A percentile compares a stretch with the other conserved stretches of the same genome.
Evolutionary conservation across 306 rosid genomes (phyloP).

Genomic region (Datisca glomerata): DNA sequence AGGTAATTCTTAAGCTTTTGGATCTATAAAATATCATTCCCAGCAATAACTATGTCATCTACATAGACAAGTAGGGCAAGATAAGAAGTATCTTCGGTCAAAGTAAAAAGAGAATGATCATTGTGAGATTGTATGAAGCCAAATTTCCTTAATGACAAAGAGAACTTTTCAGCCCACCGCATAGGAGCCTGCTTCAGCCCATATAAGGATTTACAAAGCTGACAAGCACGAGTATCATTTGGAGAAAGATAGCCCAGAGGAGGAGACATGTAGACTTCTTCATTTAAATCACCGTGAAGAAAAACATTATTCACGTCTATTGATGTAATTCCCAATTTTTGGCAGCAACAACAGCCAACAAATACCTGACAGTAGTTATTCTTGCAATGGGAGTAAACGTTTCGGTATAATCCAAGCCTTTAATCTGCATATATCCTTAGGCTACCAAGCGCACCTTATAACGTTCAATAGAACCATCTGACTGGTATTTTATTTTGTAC

Average conservation of each 20-base stretch:
- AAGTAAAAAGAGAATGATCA: not conserved
- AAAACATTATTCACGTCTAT: too few relatives aligned
- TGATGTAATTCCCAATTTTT: slow-evolving; percentile 3
- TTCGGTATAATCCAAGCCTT: not conserved
- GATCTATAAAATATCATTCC: not conserved
- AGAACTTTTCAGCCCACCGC: not conserved
- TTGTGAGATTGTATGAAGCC: too few relatives aligned
- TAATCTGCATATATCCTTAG: not conserved
- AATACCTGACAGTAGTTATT: not conserved
- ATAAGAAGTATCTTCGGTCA: not conserved
- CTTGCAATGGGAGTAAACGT: not conserved
- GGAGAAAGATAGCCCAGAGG: not conserved
- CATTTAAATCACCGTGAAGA: not conserved
- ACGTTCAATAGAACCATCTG: slow-evolving; percentile 1
- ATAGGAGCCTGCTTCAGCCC: slow-evolving; percentile 2
- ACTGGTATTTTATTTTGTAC: not conserved
- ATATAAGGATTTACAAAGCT: not conserved
- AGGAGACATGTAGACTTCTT: not conserved
- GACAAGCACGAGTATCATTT: not conserved
- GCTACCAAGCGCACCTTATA: not conserved
- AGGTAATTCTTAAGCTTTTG: not conserved
- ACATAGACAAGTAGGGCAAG: not conserved
- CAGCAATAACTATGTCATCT: not conserved
- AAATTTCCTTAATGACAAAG: too few relatives aligned
- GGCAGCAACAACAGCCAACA: not conserved